Base-by-base conservation (phyloP, 768 basidiomycete species). In the Russula olivacea region DNA sequence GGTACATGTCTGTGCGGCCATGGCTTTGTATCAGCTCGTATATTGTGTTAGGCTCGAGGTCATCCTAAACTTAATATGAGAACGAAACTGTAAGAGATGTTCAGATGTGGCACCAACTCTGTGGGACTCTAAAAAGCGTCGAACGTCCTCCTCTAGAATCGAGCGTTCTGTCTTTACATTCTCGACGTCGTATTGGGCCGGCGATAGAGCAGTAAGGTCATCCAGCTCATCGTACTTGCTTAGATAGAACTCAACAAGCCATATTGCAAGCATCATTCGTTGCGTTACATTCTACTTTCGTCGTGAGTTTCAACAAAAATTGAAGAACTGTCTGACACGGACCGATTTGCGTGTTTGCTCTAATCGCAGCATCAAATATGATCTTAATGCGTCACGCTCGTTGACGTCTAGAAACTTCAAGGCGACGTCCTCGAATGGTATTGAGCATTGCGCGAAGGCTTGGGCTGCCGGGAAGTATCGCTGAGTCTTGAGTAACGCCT, bases 211-310 rank as follows among this genome's bases (percentile, higher is more conserved):
- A 30, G 95, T 85, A 19, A 94, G 79, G 71, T 98, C 97, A 70
- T 99, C 97, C 55, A 98, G 77, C 65, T 96, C 92, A 70, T 97
- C 96, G 73, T 91, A 93, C 77, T 97, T 98, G 74, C 90, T 90
- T 17, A 99, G 83, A 71, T 94, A 98, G 67, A 98, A 93, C 74
- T 99, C 97, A 34, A 97, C 88, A 14, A 99, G 84, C 97, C 97
- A 99, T 0, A 94, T 98, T 19, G 97, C 95, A 21, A 99, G 77
- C 86, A 98, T 93, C 88, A 94, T 94, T 45, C 97, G 83, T 72
- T 98, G 95, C 0, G 93, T 94, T 43, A 89, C 68, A 69, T 97
- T 93, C 95, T 98, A 61, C 51, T 55, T 52, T 36, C 36, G 1
- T 32, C 43, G 45, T 32, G 14, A 60, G 43, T 47, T 53, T 30